A percentile compares a stretch with the other conserved stretches of the same genome.
phyloP scores from a whole-genome alignment of 108 stramenopile species.

The Stephanodiscus minutulus region DNA sequence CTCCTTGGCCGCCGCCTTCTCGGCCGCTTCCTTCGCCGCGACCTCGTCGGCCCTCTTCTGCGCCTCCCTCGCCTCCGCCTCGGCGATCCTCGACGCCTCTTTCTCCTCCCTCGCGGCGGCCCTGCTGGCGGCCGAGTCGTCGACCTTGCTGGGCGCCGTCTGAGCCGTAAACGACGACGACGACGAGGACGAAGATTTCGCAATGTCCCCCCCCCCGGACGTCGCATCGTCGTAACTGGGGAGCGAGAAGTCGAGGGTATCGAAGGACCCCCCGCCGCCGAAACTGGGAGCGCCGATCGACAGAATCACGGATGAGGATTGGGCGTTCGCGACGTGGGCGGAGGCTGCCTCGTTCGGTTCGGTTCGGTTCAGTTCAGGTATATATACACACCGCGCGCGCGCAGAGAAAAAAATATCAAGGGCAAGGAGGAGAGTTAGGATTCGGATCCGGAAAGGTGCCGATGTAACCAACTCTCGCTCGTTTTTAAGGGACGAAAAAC shows the following conservation, averaged over 20 bases:
- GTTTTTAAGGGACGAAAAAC: no score
- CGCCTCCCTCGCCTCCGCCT: slow-evolving; percentile 51
- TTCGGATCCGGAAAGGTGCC: no score
- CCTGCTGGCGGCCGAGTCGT: slow-evolving; percentile 51
- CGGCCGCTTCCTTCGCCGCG: slow-evolving; percentile 24
- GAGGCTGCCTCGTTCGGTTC: neutral
- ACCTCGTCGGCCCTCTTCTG: slow-evolving; percentile 56
- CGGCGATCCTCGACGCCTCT: slow-evolving; percentile 51
- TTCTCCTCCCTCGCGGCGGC: slow-evolving; percentile 48
- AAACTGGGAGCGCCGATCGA: slow-evolving; percentile 48
- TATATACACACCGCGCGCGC: no score
- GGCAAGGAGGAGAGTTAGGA: no score
- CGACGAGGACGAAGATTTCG: slow-evolving; percentile 21
- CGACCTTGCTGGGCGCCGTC: slow-evolving; percentile 24
- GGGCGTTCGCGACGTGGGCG: slow-evolving; percentile 5
- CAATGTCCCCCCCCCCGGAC: slow-evolving; percentile 8
- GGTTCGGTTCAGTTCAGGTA: neutral
- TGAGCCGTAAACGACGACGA: slow-evolving; percentile 19
- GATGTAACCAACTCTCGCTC: no score
- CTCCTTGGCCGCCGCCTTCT: slow-evolving; percentile 31
- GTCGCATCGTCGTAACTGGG: slow-evolving; percentile 67
- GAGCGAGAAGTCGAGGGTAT: slow-evolving; percentile 78
- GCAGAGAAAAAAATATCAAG: no score
- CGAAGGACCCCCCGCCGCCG: slow-evolving; percentile 45
- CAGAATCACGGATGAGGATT: slow-evolving; percentile 27